Evolutionary conservation across 1,284 basidiomycete genomes (phyloP), one percentile per base, ranked within the genome.

Genomic region (Dichomitus squalens): DNA sequence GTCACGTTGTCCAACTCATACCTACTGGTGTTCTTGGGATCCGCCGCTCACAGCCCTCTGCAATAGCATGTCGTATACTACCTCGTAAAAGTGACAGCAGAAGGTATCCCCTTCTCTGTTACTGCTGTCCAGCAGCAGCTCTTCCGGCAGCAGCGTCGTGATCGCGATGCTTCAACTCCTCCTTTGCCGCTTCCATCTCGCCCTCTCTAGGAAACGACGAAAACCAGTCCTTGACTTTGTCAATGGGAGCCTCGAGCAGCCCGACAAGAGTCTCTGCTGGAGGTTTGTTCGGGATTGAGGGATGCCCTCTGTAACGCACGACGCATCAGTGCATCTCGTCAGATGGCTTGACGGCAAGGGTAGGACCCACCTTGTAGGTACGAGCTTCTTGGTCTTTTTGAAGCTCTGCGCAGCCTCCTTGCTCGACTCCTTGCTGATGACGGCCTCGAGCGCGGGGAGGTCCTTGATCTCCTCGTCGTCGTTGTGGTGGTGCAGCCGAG

Each of bases 181-280:
- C 60, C 65, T 72, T 64, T 23, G 70, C 68, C 3, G 73, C 68
- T 58, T 79, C 76, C 79, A 82, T 82, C 68, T 85, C 81, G 25
- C 80, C 75, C 38, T 80, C 76, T 0, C 79, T 80, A 0, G 84
- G 85, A 74, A 85, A 87, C 44, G 73, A 74, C 0, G 79, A 62
- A 66, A 88, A 88, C 52, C 72, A 66, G 61, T 88, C 87, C 64
- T 79, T 80, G 50, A 88, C 64, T 65, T 83, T 85, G 66, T 88
- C 87, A 27, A 87, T 73, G 0, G 86, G 86, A 0, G 82, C 79
- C 0, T 77, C 72, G 53, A 88, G 67, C 43, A 88, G 75, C 0
- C 80, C 84, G 2, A 72, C 79, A 12, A 87, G 63, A 0, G 86
- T 88, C 71, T 88, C 86, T 54, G 79, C 81, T 0, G 86, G 86